Conservation (phyloP, 768 basidiomycete genomes). For the Tylopilus sp. region DNA sequence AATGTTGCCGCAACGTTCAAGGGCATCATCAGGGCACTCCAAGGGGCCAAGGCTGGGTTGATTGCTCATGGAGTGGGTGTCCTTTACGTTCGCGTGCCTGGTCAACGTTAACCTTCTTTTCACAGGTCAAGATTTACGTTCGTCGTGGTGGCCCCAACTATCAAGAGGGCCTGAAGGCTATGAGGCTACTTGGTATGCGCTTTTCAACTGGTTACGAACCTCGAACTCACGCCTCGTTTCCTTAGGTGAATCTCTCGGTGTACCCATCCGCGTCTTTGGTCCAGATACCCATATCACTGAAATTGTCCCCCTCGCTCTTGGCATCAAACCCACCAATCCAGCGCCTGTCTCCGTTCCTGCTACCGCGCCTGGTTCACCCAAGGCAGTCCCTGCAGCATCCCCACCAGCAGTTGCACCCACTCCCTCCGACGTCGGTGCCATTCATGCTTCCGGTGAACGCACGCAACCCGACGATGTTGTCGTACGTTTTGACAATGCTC, state of each 20-base stretch:
- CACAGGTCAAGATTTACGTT: constrained; percentile 88
- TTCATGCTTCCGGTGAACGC: constrained; percentile 76
- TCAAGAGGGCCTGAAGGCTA: constrained; percentile 97
- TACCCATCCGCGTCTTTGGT: constrained; percentile 95
- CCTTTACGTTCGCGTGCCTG: background rate
- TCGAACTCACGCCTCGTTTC: background rate
- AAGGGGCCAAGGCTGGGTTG: constrained; percentile 86
- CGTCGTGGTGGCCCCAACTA: constrained; percentile 99
- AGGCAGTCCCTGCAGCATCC: constrained; percentile 20
- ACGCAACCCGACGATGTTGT: constrained; percentile 87
- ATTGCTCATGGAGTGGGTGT: constrained; percentile 42
- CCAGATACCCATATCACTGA: constrained; percentile 99
- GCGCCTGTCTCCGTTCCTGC: constrained; percentile 37
- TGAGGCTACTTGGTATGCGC: constrained; percentile 76
- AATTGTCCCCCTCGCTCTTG: constrained; percentile 97
- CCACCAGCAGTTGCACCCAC: constrained; percentile 37
- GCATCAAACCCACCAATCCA: constrained; percentile 44
- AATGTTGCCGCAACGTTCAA: constrained; percentile 99
- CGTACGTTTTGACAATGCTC: constrained; percentile 69
- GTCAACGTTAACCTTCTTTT: constrained; percentile 34
- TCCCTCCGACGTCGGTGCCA: constrained; percentile 56
- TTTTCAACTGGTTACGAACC: background rate
- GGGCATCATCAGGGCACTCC: constrained; percentile 96
- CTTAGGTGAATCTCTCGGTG: constrained; percentile 85
- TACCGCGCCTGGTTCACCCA: constrained; percentile 47